These are phyloP conservation scores for Amylocarpus encephaloides DNA, from an alignment of 2,329 filamentous ascomycete genomes.

Conservation along the genomic window DNA sequence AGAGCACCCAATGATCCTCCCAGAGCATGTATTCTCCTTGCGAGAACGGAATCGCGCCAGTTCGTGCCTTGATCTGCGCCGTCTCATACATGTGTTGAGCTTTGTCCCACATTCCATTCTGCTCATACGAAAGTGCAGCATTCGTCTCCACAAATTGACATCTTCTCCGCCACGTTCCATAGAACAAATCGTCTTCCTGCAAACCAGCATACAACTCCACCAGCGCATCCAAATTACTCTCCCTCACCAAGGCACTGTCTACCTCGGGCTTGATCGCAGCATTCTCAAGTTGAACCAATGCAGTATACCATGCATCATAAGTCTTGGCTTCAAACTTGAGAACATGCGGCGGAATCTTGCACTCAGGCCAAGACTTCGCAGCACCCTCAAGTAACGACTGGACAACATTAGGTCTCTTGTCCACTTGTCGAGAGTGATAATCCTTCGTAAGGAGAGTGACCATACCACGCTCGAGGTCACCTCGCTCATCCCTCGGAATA, in stretches of 20 bases:
- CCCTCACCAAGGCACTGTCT: conserved; percentile 76
- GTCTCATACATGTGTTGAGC: conserved; percentile 95
- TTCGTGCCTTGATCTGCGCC: conserved; percentile 94
- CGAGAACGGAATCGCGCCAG: conserved; percentile 91
- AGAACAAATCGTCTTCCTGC: conserved; percentile 95
- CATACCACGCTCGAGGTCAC: conserved; percentile 84
- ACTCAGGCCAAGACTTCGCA: conserved; percentile 75
- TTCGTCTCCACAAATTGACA: conserved; percentile 98
- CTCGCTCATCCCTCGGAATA: conserved; percentile 77
- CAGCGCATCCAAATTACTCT: conserved; percentile 94
- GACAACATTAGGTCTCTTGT: conserved; percentile 91
- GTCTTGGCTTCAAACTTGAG: conserved; percentile 92
- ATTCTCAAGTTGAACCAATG: conserved; percentile 82
- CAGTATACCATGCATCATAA: conserved; percentile 97
- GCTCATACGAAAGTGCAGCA: conserved; percentile 92
- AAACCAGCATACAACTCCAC: conserved; percentile 85
- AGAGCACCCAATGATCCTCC: conserved; percentile 99
- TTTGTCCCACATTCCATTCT: conserved; percentile 99
- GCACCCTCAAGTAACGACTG: conserved; percentile 86
- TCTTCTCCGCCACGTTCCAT: conserved; percentile 90
- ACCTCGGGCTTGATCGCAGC: conserved; percentile 71
- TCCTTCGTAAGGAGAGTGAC: conserved; percentile 90
- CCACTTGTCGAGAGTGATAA: conserved; percentile 88
- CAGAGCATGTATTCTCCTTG: conserved; percentile 97
- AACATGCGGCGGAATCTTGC: conserved; percentile 91